Evolutionary conservation across 306 rosid species (phyloP).

Genomic region (Arachis stenosperma): DNA sequence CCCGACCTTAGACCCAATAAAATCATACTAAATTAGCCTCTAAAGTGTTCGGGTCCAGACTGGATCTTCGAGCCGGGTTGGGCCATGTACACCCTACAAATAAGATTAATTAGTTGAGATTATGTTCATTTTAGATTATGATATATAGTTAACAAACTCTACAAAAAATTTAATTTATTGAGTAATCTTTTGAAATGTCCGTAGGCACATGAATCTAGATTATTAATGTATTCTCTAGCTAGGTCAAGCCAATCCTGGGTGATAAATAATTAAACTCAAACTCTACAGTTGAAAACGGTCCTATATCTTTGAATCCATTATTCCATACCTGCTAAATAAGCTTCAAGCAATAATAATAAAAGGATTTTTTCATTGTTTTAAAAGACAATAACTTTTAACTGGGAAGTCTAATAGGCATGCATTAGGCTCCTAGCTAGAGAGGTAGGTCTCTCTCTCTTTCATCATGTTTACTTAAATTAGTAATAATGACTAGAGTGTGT

Average conservation of each 20-base stretch:
- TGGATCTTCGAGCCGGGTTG: rapidly evolving
- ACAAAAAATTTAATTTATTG: too few relatives aligned
- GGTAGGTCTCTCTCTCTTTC: constrained; percentile 1
- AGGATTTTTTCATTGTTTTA: neutral
- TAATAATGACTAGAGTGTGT: neutral
- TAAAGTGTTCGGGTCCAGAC: too few relatives aligned
- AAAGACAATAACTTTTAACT: neutral
- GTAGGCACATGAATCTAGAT: neutral
- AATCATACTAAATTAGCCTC: too few relatives aligned
- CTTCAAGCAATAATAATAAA: constrained; percentile 20
- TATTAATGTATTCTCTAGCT: neutral
- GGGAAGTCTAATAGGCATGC: constrained; percentile 8
- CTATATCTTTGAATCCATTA: neutral
- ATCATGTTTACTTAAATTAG: constrained; percentile 14
- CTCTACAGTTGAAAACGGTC: neutral
- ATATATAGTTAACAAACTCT: too few relatives aligned
- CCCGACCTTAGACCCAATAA: too few relatives aligned
- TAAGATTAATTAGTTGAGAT: too few relatives aligned
- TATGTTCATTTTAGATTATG: too few relatives aligned
- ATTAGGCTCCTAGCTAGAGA: neutral
- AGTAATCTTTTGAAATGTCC: too few relatives aligned
- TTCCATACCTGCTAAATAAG: neutral
- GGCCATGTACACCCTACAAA: too few relatives aligned
- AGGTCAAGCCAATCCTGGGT: neutral
- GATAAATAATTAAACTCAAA: neutral